phyloP scores from a whole-genome alignment of 1,139 yeast genomes.

The Nakaseomyces kungkrabaensis region DNA sequence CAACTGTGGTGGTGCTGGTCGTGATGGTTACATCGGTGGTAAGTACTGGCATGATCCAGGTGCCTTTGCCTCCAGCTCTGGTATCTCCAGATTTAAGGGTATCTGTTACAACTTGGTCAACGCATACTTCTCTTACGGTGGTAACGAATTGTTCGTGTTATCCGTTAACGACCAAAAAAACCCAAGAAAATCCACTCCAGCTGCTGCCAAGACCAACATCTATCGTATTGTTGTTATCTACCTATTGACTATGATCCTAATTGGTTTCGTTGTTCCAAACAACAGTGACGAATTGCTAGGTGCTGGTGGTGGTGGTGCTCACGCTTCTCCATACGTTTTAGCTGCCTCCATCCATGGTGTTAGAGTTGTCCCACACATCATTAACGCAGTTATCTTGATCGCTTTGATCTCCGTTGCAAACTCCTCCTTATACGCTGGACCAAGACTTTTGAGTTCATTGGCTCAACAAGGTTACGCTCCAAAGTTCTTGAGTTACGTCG shows the following conservation, averaged over 20 bases:
- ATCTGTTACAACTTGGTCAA: conserved; percentile 70
- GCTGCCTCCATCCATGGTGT: conserved; percentile 66
- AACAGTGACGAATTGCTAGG: conserved; percentile 40
- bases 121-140: conserved; percentile 80
- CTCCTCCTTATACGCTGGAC: conserved; percentile 68
- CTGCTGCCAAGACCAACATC: conserved; percentile 62
- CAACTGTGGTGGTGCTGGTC: conserved; percentile 58
- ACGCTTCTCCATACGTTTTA: conserved; percentile 64
- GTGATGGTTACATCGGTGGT: conserved; percentile 51
- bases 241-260: conserved; percentile 47
- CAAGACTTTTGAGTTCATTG: conserved; percentile 73
- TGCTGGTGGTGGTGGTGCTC: conserved; percentile 33
- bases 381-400: conserved; percentile 63
- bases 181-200: conserved; percentile 61
- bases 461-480: conserved; percentile 78
- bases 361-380: conserved; percentile 55
- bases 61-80: conserved; percentile 31
- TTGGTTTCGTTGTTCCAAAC: conserved; percentile 61
- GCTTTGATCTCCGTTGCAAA: conserved; percentile 67
- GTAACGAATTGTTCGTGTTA: conserved; percentile 71
- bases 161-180: conserved; percentile 81
- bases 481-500: conserved; percentile 41
- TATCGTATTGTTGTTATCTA: conserved; percentile 61
- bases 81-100: conserved; percentile 48
- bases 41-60: conserved; percentile 54